phyloP scores from a whole-genome alignment of 192 early-diverging fungal species.

The Linnemannia elongata region DNA sequence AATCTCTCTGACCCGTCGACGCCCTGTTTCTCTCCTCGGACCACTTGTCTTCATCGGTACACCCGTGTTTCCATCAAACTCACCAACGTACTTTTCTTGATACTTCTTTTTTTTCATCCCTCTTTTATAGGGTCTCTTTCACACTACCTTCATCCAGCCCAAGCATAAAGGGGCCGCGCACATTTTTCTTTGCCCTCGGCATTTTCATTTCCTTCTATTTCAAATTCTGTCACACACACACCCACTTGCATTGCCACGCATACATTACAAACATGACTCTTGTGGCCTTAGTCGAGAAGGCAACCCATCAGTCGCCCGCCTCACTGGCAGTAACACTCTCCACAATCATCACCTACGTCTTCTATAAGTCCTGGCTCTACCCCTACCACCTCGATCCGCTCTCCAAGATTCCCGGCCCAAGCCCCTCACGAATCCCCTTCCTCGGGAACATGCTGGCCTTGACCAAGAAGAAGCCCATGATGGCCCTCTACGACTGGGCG shows the following conservation, averaged over 20 bases:
- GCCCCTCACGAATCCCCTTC: conserved; percentile 35
- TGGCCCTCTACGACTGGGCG: conserved; percentile 53
- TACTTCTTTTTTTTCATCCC: background rate
- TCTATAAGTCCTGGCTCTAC: conserved; percentile 45
- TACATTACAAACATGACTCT: conserved; percentile 13
- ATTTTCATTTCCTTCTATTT: background rate
- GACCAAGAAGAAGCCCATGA: conserved; percentile 51
- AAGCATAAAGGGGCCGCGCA: background rate
- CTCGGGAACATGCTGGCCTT: conserved; percentile 66
- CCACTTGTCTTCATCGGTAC: background rate
- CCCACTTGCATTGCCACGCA: background rate
- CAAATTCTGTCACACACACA: background rate
- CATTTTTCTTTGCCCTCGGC: background rate
- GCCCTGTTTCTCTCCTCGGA: background rate
- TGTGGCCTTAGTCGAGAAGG: conserved; percentile 17
- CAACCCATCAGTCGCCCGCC: conserved; percentile 16
- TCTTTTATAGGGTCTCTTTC: background rate
- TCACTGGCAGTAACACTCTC: conserved; percentile 26
- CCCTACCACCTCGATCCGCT: conserved; percentile 41
- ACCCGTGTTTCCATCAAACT: background rate
- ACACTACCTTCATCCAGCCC: background rate
- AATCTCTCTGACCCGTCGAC: background rate
- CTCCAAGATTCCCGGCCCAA: conserved; percentile 24
- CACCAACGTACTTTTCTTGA: background rate
- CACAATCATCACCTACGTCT: conserved; percentile 25